A percentile compares a stretch with the other conserved stretches of the same genome.
Conservation (phyloP, 805 yeast genomes). For the Citeromyces matritensis region DNA sequence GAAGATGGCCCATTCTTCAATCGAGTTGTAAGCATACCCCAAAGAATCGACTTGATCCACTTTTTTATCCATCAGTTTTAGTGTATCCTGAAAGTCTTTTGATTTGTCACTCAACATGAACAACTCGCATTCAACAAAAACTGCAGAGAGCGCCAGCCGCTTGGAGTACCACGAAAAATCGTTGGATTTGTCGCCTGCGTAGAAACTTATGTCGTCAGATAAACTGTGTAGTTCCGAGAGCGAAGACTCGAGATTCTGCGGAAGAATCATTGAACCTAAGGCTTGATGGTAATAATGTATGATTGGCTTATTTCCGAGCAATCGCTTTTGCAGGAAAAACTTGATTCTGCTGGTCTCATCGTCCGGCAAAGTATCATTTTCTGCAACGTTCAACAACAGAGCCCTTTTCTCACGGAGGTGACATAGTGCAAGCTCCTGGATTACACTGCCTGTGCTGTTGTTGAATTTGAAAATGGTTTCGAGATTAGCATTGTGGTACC, state of each 20-base stretch:
- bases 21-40: slow-evolving; percentile 46
- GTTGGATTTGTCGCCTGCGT: slow-evolving; percentile 64
- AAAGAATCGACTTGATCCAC: slow-evolving; percentile 33
- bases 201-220: slow-evolving; percentile 71
- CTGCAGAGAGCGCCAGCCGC: slow-evolving; percentile 51
- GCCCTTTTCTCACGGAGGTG: background rate
- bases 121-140: slow-evolving; percentile 64
- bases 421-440: slow-evolving; percentile 3
- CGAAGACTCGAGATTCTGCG: slow-evolving; percentile 41
- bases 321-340: slow-evolving; percentile 25
- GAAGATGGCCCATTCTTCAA: slow-evolving; percentile 69
- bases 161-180: slow-evolving; percentile 93
- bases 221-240: slow-evolving; percentile 57
- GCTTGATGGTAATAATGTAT: slow-evolving; percentile 28
- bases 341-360: slow-evolving; percentile 10
- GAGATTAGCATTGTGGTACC: slow-evolving; percentile 22
- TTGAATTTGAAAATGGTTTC: slow-evolving; percentile 22
- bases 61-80: slow-evolving; percentile 46
- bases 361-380: background rate
- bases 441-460: background rate
- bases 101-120: slow-evolving; percentile 71
- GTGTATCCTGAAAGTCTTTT: slow-evolving; percentile 35
- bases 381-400: background rate
- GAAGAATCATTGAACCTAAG: slow-evolving; percentile 47
- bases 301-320: slow-evolving; percentile 33